Base-by-base conservation (phyloP, 1,284 basidiomycete species). In the Paramarasmius palmivorus region DNA sequence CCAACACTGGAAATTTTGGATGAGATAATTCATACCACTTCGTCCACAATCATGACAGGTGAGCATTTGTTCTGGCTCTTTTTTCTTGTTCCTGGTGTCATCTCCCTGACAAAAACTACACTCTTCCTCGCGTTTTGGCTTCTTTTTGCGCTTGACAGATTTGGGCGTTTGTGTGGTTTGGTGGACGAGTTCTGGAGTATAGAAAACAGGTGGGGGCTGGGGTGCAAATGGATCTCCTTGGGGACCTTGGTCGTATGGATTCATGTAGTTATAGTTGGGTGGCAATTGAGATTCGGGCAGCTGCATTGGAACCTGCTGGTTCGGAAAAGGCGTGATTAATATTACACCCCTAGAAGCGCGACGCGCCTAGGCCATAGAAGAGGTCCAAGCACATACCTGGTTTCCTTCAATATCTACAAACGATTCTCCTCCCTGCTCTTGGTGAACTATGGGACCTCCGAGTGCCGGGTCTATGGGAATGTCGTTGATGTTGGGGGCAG, bases 171-270 rank as follows among this genome's bases (percentile, higher is more conserved):
- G 73, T 56, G 57, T 53, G 52, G 53, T 42, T 22, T 59, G 56
- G 53, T 68, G 61, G 53, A 67, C 62, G 52, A 68, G 71, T 56
- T 23, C 34, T 34, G 68, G 69, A 63, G 60, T 76, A 55, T 83
- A 72, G 72, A 76, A 86, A 49, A 75, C 66, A 54, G 72, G 72
- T 44, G 74, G 72, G 53, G 78, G 78, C 57, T 78, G 81, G 37
- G 83, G 86, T 48, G 87, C 85, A 66, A 90, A 91, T 35, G 88
- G 88, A 71, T 91, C 89, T 56, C 89, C 88, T 63, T 88, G 86
- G 15, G 89, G 89, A 19, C 81, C 86, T 67, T 86, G 82, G 35
- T 83, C 78, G 63, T 88, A 89, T 53, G 82, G 67, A 68, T 61
- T 63, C 55, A 62, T 68, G 49, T 57, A 67, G 53, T 63, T 67